Evolutionary conservation across 371 early-diverging fungal species (phyloP), one percentile per base, ranked within the genome.

Genomic region (Apophysomyces trapeziformis): DNA sequence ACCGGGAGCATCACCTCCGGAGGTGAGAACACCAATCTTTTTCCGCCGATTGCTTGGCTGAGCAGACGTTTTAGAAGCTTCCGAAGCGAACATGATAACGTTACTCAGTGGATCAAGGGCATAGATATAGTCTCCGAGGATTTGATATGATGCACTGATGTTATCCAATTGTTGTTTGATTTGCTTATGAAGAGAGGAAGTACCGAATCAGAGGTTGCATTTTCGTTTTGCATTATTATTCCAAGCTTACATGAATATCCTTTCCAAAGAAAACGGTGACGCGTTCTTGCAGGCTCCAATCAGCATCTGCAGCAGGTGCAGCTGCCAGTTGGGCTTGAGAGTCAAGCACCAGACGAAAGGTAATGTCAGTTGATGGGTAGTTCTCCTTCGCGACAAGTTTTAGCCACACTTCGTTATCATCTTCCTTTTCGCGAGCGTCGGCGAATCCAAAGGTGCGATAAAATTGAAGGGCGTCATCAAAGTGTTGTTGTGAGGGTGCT

Each of bases 1-100:
- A 56, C 99, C 99, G 12, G 95, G 96, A 6, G 97, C 91, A 84
- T 99, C 99, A 56, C 99, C 99, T 46, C 99, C 99, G 60, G 95
- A 94, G 16, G 99, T 99, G 59, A 99, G 72, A 18, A 99, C 87
- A 45, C 91, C 99, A 72, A 99, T 92, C 47, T 85, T 85, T 60
- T 82, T 79, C 21, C 21, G n/a, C 21, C 54, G 54, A 1, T 21
- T 21, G 11, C 21, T 26, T 2, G 54, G 5, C 18, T 9, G 21
- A 21, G 21, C 21, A 50, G 54, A 21, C 1, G 54, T 21, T 21
- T 16, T n/a, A 7, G n/a, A 16, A 26, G 54, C 5, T 7, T 26
- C 8, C 18, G 8, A 76, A 21, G 88, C 87, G 63, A 95, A 93
- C 50, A 86, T 68, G 56, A 93, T 64, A 54, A 89, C 78, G 77